Percentiles rank a stretch among this genome's conserved stretches.
Evolutionary conservation across 768 basidiomycete genomes (phyloP).

Genomic region (Rickenella mellea): DNA sequence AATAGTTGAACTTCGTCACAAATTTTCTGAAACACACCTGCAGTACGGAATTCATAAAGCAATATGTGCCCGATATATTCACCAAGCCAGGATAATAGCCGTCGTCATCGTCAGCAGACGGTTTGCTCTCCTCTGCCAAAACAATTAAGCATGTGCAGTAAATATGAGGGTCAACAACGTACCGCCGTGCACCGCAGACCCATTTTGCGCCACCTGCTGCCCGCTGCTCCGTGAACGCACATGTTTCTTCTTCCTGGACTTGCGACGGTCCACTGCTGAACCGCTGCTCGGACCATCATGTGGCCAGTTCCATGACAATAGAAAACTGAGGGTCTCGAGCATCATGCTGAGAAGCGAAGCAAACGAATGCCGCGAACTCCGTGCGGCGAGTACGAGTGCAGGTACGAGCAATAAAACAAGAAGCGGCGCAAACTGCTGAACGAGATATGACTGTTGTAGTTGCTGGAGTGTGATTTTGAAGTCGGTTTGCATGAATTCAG

Average conservation of each 20-base stretch:
- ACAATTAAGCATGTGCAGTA: neutral
- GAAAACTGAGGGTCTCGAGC: slow-evolving; percentile 44
- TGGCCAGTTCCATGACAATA: slow-evolving; percentile 62
- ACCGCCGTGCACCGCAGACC: slow-evolving; percentile 19
- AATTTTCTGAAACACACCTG: slow-evolving; percentile 42
- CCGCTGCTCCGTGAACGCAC: slow-evolving; percentile 40
- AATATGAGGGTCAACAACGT: slow-evolving; percentile 2
- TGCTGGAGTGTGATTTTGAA: too few relatives aligned
- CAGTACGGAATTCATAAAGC: slow-evolving; percentile 95
- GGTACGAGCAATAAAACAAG: slow-evolving; percentile 39
- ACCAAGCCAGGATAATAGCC: slow-evolving; percentile 83
- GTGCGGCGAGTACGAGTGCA: slow-evolving; percentile 21
- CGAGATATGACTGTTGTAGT: slow-evolving; percentile 1
- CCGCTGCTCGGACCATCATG: slow-evolving; percentile 14
- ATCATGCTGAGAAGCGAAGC: slow-evolving; percentile 34
- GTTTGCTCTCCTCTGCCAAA: neutral
- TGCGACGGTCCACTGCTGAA: slow-evolving; percentile 22
- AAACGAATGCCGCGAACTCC: slow-evolving; percentile 16
- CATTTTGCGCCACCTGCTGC: slow-evolving; percentile 46
- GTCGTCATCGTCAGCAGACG: slow-evolving; percentile 16
- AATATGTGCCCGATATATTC: slow-evolving; percentile 92
- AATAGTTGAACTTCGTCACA: slow-evolving; percentile 8
- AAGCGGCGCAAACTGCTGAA: slow-evolving; percentile 48
- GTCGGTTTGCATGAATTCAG: too few relatives aligned
- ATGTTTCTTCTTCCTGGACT: slow-evolving; percentile 38